Evolutionary conservation across 176 grass and related monocot species (phyloP).

Genomic region (Carex kokanica): DNA sequence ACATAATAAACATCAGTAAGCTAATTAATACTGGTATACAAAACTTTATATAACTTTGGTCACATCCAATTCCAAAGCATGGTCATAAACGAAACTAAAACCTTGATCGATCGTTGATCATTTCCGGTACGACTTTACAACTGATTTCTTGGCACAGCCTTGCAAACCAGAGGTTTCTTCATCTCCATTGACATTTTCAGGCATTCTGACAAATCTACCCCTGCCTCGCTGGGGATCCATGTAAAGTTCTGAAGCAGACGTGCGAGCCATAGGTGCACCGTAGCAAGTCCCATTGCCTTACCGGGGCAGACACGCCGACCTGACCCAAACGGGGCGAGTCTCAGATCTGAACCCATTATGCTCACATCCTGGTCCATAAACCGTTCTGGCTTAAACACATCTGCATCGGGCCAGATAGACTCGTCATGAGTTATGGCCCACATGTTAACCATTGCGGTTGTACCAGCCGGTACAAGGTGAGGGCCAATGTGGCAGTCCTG

Average conservation of each 20-base stretch:
- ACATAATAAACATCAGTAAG: conserved; percentile 20
- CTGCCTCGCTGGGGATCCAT: conserved; percentile 27
- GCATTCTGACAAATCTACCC: conserved; percentile 63
- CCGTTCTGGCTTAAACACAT: conserved; percentile 50
- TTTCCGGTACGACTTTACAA: background rate
- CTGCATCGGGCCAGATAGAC: conserved; percentile 45
- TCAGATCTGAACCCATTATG: conserved; percentile 60
- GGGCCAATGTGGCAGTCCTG: conserved; percentile 54
- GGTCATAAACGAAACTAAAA: conserved; percentile 12
- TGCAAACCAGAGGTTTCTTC: conserved; percentile 61
- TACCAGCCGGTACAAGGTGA: conserved; percentile 61
- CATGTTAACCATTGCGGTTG: conserved; percentile 94
- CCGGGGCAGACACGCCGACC: conserved; percentile 70
- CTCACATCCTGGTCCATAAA: conserved; percentile 62
- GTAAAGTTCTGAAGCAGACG: conserved; percentile 53
- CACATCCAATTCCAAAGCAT: conserved; percentile 1
- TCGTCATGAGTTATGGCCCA: conserved; percentile 78
- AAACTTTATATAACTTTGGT: conserved; percentile 24
- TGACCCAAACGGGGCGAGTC: conserved; percentile 66
- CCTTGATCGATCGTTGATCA: background rate
- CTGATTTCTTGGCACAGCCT: conserved; percentile 31
- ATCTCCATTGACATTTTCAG: conserved; percentile 83
- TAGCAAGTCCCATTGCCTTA: conserved; percentile 61
- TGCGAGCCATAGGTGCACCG: conserved; percentile 63
- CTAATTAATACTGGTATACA: background rate